Evolutionary conservation across 192 early-diverging fungal species (phyloP).

Genomic region (Coemansia sp.): DNA sequence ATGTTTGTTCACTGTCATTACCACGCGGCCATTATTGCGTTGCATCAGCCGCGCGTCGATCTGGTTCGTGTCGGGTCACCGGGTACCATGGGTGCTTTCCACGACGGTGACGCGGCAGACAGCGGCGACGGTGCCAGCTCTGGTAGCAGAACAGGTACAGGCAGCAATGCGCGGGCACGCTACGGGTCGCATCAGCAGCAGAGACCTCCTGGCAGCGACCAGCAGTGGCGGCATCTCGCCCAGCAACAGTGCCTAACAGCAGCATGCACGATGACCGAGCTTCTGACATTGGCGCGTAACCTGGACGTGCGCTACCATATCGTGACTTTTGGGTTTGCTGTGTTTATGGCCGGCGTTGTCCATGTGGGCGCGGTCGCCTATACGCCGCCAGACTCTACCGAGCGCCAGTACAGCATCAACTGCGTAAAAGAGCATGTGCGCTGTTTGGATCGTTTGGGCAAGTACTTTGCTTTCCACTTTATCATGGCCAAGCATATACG

Average conservation of each 20-base stretch:
- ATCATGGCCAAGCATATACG: constrained; percentile 58
- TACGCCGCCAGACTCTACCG: constrained; percentile 37
- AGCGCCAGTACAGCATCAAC: constrained; percentile 56
- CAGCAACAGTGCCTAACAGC: constrained; percentile 55
- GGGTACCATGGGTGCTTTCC: not conserved
- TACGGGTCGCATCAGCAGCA: not conserved
- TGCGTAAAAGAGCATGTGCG: constrained; percentile 52
- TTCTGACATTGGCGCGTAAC: constrained; percentile 25
- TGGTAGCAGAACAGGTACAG: not conserved
- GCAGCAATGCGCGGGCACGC: not conserved
- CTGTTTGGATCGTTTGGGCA: constrained; percentile 46
- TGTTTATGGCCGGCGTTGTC: constrained; percentile 57
- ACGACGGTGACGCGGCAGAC: not conserved
- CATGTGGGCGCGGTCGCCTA: constrained; percentile 50
- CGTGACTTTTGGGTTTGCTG: constrained; percentile 51
- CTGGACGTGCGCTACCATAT: constrained; percentile 55
- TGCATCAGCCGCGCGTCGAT: constrained; percentile 56
- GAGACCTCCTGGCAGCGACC: constrained; percentile 3
- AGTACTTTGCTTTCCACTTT: constrained; percentile 55
- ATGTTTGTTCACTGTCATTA: constrained; percentile 58
- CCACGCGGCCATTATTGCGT: constrained; percentile 51
- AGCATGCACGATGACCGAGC: constrained; percentile 54
- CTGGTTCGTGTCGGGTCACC: constrained; percentile 43
- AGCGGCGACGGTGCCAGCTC: not conserved
- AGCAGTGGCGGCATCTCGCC: constrained; percentile 50